A percentile compares a stretch with the other conserved stretches of the same genome.
phyloP scores from a whole-genome alignment of 2,329 filamentous ascomycete species.

The Penicillium sp. region DNA sequence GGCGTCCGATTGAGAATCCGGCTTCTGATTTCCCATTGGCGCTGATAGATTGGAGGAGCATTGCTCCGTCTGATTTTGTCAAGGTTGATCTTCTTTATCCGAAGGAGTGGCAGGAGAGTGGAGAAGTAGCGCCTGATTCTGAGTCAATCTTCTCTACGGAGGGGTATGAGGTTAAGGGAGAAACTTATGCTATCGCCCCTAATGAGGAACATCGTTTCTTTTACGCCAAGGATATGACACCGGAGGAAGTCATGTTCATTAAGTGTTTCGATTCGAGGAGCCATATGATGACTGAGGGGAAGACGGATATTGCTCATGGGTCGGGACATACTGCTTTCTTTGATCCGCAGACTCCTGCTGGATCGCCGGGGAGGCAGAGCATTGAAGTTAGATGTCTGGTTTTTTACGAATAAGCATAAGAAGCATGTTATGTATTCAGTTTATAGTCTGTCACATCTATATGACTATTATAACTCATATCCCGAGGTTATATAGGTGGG shows the following conservation, averaged over 20 bases:
- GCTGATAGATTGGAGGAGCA: slow-evolving; percentile 63
- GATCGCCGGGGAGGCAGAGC: slow-evolving; percentile 55
- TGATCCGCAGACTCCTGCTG: slow-evolving; percentile 54
- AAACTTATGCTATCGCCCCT: slow-evolving; percentile 60
- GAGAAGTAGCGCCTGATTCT: slow-evolving; percentile 56
- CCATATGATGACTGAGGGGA: slow-evolving; percentile 35
- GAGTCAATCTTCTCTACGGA: slow-evolving; percentile 49
- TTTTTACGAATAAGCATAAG: slow-evolving; percentile 53
- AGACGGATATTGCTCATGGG: slow-evolving; percentile 46
- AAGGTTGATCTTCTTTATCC: slow-evolving; percentile 64
- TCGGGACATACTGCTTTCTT: slow-evolving; percentile 57
- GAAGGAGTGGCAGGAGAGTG: slow-evolving; percentile 55
- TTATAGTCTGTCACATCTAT: too few species aligned
- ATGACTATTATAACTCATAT: too few species aligned
- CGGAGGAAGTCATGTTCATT: slow-evolving; percentile 53
- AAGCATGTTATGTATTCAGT: not conserved
- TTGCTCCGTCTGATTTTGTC: slow-evolving; percentile 58
- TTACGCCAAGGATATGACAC: slow-evolving; percentile 67
- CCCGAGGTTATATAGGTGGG: too few species aligned
- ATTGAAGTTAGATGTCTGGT: slow-evolving; percentile 65
- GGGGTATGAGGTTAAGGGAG: slow-evolving; percentile 62
- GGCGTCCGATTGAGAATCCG: slow-evolving; percentile 64
- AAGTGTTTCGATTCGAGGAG: slow-evolving; percentile 57
- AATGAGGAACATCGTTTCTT: slow-evolving; percentile 61
- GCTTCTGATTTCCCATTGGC: slow-evolving; percentile 67